Evolutionary conservation across 495 filamentous ascomycete species (phyloP).

Genomic region (Daldinia bambusicola): DNA sequence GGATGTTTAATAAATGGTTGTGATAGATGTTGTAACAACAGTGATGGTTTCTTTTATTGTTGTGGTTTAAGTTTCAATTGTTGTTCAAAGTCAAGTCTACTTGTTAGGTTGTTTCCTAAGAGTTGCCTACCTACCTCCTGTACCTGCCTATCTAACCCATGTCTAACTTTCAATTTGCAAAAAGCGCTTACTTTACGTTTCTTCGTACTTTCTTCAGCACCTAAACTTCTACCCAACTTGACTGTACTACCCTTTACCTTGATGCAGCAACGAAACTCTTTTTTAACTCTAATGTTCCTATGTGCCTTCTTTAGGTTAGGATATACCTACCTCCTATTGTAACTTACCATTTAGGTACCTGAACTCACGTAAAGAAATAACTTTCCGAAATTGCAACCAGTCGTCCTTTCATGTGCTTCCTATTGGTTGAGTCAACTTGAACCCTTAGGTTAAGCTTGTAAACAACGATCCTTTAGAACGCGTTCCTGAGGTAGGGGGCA

Average conservation of each 20-base stretch:
- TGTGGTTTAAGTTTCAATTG: not conserved
- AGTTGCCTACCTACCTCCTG: no score
- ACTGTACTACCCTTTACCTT: not conserved
- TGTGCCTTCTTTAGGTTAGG: not conserved
- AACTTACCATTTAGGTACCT: not conserved
- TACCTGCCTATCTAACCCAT: no score
- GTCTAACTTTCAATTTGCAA: not conserved
- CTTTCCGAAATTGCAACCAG: not conserved
- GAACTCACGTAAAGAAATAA: not conserved
- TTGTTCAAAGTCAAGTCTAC: no score
- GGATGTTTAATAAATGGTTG: no score
- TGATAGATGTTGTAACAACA: no score
- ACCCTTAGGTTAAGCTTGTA: not conserved
- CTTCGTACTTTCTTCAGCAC: not conserved
- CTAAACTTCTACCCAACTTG: not conserved
- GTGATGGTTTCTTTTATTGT: no score
- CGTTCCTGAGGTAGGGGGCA: not conserved
- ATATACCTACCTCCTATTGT: not conserved
- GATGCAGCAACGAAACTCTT: not conserved
- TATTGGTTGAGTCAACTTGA: not conserved
- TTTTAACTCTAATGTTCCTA: not conserved
- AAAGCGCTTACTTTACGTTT: not conserved
- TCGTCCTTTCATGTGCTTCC: not conserved
- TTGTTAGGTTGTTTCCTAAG: no score
- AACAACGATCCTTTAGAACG: not conserved